Conservation (phyloP, 2,329 filamentous ascomycete species). For the Fusarium coicis region DNA sequence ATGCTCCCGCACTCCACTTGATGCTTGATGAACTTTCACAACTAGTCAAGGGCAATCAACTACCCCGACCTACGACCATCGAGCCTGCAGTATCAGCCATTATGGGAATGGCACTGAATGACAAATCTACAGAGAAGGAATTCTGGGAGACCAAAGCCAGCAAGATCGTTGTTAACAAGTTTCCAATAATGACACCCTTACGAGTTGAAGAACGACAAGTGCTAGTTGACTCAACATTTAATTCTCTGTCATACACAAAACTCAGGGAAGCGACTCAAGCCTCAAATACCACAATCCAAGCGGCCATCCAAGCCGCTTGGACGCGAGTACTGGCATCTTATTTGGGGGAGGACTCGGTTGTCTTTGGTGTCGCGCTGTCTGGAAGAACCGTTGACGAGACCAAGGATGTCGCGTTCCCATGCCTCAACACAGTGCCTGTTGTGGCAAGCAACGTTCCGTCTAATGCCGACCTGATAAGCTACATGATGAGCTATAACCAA, state of each 20-base stretch:
- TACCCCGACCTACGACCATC: slow-evolving; percentile 38
- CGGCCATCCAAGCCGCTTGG: slow-evolving; percentile 82
- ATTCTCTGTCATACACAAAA: slow-evolving; percentile 54
- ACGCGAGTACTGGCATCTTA: slow-evolving; percentile 79
- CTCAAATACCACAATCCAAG: slow-evolving; percentile 78
- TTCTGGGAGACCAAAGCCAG: slow-evolving; percentile 74
- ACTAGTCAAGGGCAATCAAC: slow-evolving; percentile 39
- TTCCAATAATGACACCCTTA: slow-evolving; percentile 79
- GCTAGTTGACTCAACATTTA: slow-evolving; percentile 46
- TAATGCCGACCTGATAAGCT: slow-evolving; percentile 66
- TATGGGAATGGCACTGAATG: slow-evolving; percentile 47
- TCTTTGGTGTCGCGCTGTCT: slow-evolving; percentile 84
- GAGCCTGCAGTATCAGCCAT: slow-evolving; percentile 55
- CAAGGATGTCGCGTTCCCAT: slow-evolving; percentile 74
- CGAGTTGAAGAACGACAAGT: slow-evolving; percentile 49
- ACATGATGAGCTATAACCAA: slow-evolving; percentile 74
- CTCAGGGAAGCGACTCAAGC: slow-evolving; percentile 67
- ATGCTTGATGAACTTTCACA: slow-evolving; percentile 70
- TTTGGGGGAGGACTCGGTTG: slow-evolving; percentile 76
- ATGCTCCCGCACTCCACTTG: slow-evolving; percentile 76
- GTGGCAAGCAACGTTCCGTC: slow-evolving; percentile 64
- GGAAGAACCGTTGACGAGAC: slow-evolving; percentile 74
- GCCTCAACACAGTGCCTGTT: slow-evolving; percentile 83
- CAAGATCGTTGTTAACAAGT: slow-evolving; percentile 70
- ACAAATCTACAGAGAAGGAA: slow-evolving; percentile 49